Percentiles rank a stretch among this genome's conserved stretches.
Evolutionary conservation across 2,329 filamentous ascomycete genomes (phyloP).

Genomic region (Lasiodiplodia sp.): DNA sequence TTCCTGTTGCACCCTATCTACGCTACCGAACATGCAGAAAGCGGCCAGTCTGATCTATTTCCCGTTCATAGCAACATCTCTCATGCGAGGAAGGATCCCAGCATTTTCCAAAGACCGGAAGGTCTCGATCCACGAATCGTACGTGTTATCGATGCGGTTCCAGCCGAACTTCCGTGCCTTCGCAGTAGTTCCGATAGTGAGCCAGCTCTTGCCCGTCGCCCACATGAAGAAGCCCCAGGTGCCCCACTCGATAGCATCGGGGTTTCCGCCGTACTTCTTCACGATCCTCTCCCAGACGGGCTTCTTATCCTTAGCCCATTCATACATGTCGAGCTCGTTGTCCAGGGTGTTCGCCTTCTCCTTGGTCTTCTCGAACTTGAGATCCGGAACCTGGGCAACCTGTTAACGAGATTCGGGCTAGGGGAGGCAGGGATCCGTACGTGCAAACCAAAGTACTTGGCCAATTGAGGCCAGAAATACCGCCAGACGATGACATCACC

Average conservation of each 20-base stretch:
- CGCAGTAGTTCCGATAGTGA: constrained; percentile 2
- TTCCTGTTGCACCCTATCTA: not conserved
- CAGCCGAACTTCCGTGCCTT: constrained; percentile 19
- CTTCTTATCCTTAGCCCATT: constrained; percentile 15
- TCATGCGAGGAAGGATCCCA: constrained; percentile 4
- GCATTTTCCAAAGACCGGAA: constrained; percentile 26
- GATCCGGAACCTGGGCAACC: not conserved
- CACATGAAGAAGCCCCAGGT: constrained; percentile 22
- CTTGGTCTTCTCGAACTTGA: constrained; percentile 7
- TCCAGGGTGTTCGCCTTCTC: constrained; percentile 4
- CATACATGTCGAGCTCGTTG: constrained; percentile 23
- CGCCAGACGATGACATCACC: constrained; percentile 21
- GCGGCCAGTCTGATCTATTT: not conserved
- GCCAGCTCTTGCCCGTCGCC: constrained; percentile 19
- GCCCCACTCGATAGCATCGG: constrained; percentile 5
- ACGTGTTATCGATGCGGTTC: constrained; percentile 1
- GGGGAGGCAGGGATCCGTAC: not conserved
- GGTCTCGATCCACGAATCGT: constrained; percentile 8
- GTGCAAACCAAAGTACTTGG: not conserved
- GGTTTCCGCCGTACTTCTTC: constrained; percentile 12
- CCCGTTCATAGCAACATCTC: not conserved
- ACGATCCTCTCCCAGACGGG: constrained; percentile 15
- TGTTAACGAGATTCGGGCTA: not conserved
- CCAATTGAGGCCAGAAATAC: constrained; percentile 17
- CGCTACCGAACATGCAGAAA: not conserved